phyloP scores from a whole-genome alignment of 2,329 filamentous ascomycete species.

The Metarhizium rileyi region DNA sequence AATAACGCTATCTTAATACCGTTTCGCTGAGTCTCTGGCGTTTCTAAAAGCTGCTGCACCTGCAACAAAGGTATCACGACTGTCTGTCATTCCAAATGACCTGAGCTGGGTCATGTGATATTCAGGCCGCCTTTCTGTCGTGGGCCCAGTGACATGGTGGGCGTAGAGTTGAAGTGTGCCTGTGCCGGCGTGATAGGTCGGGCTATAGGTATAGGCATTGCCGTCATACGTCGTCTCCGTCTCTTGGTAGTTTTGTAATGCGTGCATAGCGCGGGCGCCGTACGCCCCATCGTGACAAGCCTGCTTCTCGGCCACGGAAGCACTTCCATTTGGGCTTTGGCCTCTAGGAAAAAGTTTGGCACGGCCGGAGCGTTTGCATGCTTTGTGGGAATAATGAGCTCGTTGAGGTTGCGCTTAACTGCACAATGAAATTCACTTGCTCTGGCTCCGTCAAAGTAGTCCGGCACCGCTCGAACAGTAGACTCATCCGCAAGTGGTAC shows the following conservation, averaged over 20 bases:
- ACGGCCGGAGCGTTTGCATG: constrained; percentile 18
- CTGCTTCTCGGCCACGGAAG: constrained; percentile 19
- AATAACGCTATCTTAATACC: not conserved
- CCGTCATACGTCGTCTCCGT: constrained; percentile 22
- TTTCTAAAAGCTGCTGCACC: not conserved
- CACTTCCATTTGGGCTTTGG: constrained; percentile 22
- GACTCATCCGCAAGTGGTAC: constrained; percentile 24
- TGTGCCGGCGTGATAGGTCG: constrained; percentile 24
- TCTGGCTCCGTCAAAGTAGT: constrained; percentile 22
- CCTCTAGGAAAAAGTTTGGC: constrained; percentile 30
- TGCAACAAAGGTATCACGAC: not conserved
- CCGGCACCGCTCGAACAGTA: constrained; percentile 20
- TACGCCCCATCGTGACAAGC: constrained; percentile 24
- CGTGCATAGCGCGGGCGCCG: constrained; percentile 24
- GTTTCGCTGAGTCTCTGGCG: not conserved
- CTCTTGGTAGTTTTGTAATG: constrained; percentile 21
- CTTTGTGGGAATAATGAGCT: constrained; percentile 23
- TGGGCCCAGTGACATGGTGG: constrained; percentile 14
- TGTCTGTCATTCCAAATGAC: not conserved
- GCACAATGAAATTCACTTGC: constrained; percentile 16
- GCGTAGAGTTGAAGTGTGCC: constrained; percentile 25
- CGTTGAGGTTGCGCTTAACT: constrained; percentile 15
- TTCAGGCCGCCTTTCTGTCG: constrained; percentile 13
- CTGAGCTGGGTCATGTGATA: constrained; percentile 27
- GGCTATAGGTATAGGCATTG: constrained; percentile 24